Evolutionary conservation across 805 yeast genomes (phyloP).

Genomic region (Kazachstania bromeliacearum): DNA sequence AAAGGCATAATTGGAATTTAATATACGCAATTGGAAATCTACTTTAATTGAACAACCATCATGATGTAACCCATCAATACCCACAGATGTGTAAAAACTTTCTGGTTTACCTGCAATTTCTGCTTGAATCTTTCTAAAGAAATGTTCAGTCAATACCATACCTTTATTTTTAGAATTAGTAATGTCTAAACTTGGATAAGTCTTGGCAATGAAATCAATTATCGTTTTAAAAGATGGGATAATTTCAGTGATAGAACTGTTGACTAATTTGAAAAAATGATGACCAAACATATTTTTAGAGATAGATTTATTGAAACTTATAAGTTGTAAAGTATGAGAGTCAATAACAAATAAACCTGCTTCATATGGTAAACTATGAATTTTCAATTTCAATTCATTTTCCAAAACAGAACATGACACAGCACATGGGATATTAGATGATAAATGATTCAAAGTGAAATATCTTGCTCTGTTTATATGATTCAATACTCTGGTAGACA

Average conservation of each 20-base stretch:
- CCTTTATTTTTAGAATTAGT: conserved; percentile 41
- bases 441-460: conserved; percentile 44
- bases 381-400: conserved; percentile 44
- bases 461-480: conserved; percentile 51
- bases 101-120: conserved; percentile 35
- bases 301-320: conserved; percentile 73
- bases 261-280: conserved; percentile 36
- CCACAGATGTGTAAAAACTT: conserved; percentile 53
- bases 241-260: conserved; percentile 43
- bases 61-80: conserved; percentile 57
- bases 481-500: conserved; percentile 32
- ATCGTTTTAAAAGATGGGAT: conserved; percentile 52
- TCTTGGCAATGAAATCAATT: conserved; percentile 24
- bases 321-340: conserved; percentile 37
- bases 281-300: conserved; percentile 72
- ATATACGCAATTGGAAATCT: conserved; percentile 74
- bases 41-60: conserved; percentile 59
- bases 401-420: conserved; percentile 50
- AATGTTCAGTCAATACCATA: conserved; percentile 82
- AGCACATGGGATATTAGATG: conserved; percentile 60
- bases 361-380: conserved; percentile 74
- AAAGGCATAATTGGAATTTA: conserved; percentile 47
- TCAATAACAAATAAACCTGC: conserved; percentile 77
- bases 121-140: conserved; percentile 63
- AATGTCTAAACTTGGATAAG: conserved; percentile 34